Percentiles rank a stretch among this genome's conserved stretches.
Evolutionary conservation across 2,329 filamentous ascomycete species (phyloP).

Genomic region (Fusarium staphyleae): DNA sequence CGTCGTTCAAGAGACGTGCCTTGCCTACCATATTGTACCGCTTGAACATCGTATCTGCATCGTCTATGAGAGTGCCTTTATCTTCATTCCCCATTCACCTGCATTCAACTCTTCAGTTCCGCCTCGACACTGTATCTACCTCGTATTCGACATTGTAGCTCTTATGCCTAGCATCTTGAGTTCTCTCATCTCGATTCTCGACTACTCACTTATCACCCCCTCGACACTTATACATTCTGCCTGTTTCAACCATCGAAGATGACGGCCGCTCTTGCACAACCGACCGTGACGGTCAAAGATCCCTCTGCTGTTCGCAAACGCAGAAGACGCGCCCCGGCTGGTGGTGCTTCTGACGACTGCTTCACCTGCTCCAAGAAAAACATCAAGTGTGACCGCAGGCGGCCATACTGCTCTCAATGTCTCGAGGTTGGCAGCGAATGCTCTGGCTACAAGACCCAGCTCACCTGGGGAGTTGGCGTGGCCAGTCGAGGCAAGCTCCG

Average conservation of each 20-base stretch:
- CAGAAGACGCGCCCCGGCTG: conserved; percentile 85
- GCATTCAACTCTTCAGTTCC: conserved; percentile 10
- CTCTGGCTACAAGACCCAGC: conserved; percentile 93
- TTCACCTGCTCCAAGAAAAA: conserved; percentile 88
- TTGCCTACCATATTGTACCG: conserved; percentile 16
- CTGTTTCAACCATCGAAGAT: conserved; percentile 44
- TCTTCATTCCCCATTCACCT: conserved; percentile 16
- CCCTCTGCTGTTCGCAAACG: conserved; percentile 68
- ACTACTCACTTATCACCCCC: conserved; percentile 13
- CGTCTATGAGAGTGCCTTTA: conserved; percentile 10
- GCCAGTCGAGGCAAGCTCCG: conserved; percentile 94
- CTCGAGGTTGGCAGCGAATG: conserved; percentile 91
- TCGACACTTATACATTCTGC: conserved; percentile 10
- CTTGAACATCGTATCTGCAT: conserved; percentile 24
- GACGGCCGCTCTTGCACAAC: conserved; percentile 58
- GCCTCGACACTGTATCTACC: conserved; percentile 10
- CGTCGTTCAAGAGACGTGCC: conserved; percentile 24
- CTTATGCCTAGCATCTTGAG: conserved; percentile 23
- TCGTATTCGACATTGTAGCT: conserved; percentile 6
- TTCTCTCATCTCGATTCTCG: conserved; percentile 7
- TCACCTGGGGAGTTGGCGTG: conserved; percentile 96
- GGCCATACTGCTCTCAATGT: conserved; percentile 95
- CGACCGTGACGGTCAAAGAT: conserved; percentile 57
- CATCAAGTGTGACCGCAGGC: conserved; percentile 85
- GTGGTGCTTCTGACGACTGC: conserved; percentile 92